Base-by-base conservation (phyloP, 345 rosid genomes). In the Fremontodendron californicum region DNA sequence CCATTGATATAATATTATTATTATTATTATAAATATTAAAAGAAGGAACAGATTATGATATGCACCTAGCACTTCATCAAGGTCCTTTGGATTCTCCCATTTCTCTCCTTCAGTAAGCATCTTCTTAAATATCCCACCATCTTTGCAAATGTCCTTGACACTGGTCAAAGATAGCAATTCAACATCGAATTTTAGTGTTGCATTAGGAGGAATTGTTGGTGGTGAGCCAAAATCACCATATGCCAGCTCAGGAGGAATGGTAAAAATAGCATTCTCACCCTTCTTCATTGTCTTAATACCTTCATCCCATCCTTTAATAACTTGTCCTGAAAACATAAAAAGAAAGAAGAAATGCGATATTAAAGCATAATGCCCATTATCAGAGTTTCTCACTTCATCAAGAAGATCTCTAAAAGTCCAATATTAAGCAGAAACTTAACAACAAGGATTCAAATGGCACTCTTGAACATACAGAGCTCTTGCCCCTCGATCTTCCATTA, bases 221-320 rank as follows among this genome's bases (percentile, higher is more conserved):
- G 97, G 89, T 0, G 98, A 96, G 45, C 98, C 98, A 61, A 91
- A 83, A 70, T 84, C 90, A 5, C 97, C 97, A 80, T 94, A 94
- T 4, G 98, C 97, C 58, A 94, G 80, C 79, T 87, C 92, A 1
- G 95, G 72, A 65, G 98, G 95, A 78, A 91, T 94, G 62, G 98
- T 94, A 73, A 94, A 90, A 12, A 89, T 78, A 40, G 97, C 92
- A 80, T 94, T 91, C 80, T 94, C 98, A 5, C 92, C 92, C 74
- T 93, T 94, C 87, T 92, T 96, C 99, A 96, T 96, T 18, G 97
- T 94, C 86, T 94, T 96, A 65, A 96, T 89, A 70, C 99, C 99
- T 62, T 78, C 85, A 77, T 96, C 99, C 99, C 99, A 94, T 78
- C 99, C 99, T 80, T 94, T 92, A 29, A 92, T 94, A 75, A 94